A percentile compares a stretch with the other conserved stretches of the same genome.
Evolutionary conservation across 495 filamentous ascomycete genomes (phyloP).

Genomic region (Annulohypoxylon bovei): DNA sequence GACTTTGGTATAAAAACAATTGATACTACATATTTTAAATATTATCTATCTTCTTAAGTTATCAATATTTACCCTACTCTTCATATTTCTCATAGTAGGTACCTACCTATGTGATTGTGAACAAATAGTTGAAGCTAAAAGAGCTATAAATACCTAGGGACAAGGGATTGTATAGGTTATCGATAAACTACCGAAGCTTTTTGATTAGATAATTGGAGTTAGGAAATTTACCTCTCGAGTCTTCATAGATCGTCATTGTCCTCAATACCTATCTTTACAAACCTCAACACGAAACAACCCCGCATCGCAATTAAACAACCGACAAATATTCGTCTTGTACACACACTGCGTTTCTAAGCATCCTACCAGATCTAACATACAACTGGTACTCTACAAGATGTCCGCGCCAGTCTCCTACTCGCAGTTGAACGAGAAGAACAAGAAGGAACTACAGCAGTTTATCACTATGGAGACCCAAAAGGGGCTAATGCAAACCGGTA

Average conservation of each 20-base stretch:
- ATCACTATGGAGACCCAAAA: constrained; percentile 84
- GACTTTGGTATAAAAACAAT: background rate
- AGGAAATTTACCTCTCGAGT: constrained; percentile 12
- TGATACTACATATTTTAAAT: background rate
- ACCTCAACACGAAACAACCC: background rate
- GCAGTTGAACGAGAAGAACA: constrained; percentile 81
- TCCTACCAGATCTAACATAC: background rate
- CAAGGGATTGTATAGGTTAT: background rate
- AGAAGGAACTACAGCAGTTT: constrained; percentile 85
- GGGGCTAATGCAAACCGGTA: constrained; percentile 80
- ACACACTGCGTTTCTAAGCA: background rate
- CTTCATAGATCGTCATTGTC: constrained; percentile 10
- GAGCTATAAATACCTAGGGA: background rate
- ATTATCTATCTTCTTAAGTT: background rate
- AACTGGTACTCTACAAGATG: background rate
- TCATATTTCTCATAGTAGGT: too few species aligned
- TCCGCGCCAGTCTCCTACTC: constrained; percentile 60
- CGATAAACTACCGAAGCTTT: constrained; percentile 7
- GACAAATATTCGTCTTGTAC: background rate
- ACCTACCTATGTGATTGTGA: too few species aligned
- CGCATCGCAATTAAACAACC: background rate
- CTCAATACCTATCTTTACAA: background rate
- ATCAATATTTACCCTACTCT: background rate
- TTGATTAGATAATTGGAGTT: constrained; percentile 8
- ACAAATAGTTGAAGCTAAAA: too few species aligned